Conservation (phyloP, 495 filamentous ascomycete genomes). For the Podospora tetraspora region DNA sequence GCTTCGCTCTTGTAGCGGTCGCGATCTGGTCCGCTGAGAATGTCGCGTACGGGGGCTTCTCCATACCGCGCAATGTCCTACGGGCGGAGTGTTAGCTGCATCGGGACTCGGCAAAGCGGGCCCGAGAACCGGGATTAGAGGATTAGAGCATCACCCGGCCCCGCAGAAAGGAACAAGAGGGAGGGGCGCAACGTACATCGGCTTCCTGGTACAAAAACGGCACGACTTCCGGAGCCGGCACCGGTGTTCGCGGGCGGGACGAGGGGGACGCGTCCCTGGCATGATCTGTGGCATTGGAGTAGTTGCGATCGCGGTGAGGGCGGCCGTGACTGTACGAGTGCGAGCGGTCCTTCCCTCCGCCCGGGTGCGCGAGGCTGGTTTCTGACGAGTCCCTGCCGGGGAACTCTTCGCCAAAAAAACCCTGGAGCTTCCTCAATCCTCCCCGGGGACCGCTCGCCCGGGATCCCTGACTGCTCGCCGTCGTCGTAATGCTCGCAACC, state of each 20-base stretch:
- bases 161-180: background rate
- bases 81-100: conserved; percentile 13
- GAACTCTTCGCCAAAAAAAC: conserved; percentile 85
- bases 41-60: conserved; percentile 73
- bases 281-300: conserved; percentile 62
- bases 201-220: conserved; percentile 93
- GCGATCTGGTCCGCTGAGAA: conserved; percentile 63
- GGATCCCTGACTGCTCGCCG: conserved; percentile 85
- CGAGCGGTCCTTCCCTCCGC: conserved; percentile 46
- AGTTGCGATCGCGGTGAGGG: conserved; percentile 63
- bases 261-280: conserved; percentile 61
- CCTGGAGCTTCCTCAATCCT: conserved; percentile 68
- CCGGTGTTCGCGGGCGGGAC: conserved; percentile 73
- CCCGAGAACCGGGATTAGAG: background rate
- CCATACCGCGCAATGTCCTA: conserved; percentile 77
- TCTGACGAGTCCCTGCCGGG: conserved; percentile 65
- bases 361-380: conserved; percentile 56
- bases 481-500: conserved; percentile 75
- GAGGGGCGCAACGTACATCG: conserved; percentile 50
- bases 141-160: background rate
- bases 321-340: conserved; percentile 55
- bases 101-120: background rate
- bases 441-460: conserved; percentile 65
- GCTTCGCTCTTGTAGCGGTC: conserved; percentile 55
- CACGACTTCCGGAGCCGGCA: conserved; percentile 87